These are phyloP conservation scores for Seiridium cupressi DNA, from an alignment of 2,329 filamentous ascomycete genomes.

Conservation along the genomic window DNA sequence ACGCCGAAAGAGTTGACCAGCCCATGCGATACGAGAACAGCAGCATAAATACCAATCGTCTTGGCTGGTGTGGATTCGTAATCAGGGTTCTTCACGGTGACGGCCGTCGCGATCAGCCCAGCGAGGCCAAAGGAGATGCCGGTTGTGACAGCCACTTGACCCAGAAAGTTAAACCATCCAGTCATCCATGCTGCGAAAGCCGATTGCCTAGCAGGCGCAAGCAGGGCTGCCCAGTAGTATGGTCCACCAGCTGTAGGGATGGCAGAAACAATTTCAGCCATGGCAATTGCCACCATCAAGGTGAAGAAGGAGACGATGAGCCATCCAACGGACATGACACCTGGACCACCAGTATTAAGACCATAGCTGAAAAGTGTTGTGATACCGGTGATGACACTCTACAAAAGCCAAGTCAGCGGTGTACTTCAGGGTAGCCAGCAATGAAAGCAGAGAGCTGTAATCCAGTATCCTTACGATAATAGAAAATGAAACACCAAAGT, in stretches of 20 bases:
- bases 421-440: neutral
- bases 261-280: slow-evolving; percentile 59
- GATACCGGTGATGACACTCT: slow-evolving; percentile 59
- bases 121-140: slow-evolving; percentile 41
- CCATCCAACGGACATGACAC: slow-evolving; percentile 41
- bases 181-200: slow-evolving; percentile 38
- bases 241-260: slow-evolving; percentile 58
- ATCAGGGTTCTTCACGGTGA: slow-evolving; percentile 32
- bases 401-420: neutral
- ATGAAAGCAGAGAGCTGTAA: neutral
- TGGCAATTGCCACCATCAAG: slow-evolving; percentile 49
- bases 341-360: slow-evolving; percentile 52
- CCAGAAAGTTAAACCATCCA: slow-evolving; percentile 40
- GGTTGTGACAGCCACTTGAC: slow-evolving; percentile 40
- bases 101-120: slow-evolving; percentile 33
- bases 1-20: slow-evolving; percentile 59
- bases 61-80: slow-evolving; percentile 40
- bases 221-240: slow-evolving; percentile 59
- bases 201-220: slow-evolving; percentile 44
- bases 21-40: slow-evolving; percentile 51
- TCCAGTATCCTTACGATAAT: slow-evolving; percentile 47
- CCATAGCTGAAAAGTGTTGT: slow-evolving; percentile 59
- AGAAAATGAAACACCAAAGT: slow-evolving; percentile 61
- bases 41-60: slow-evolving; percentile 59
- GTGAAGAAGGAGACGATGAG: slow-evolving; percentile 55